phyloP scores from a whole-genome alignment of 441 rosid species.

The Biscutella auriculata region DNA sequence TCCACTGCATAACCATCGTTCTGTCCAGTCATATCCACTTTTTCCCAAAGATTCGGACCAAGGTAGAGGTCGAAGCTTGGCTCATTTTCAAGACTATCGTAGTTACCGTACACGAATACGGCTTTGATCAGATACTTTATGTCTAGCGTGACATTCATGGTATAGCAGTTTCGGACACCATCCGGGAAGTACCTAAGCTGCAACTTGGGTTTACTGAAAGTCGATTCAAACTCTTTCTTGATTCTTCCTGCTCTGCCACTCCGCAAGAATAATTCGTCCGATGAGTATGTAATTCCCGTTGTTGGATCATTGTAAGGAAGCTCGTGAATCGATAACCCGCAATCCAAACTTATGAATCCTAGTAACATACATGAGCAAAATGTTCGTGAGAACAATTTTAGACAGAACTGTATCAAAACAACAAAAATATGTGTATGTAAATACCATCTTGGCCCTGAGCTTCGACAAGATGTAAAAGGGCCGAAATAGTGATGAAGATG shows the following conservation, averaged over 20 bases:
- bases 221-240: conserved; percentile 1
- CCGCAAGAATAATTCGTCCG: conserved; percentile 19
- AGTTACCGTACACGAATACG: conserved; percentile 32
- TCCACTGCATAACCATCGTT: conserved; percentile 10
- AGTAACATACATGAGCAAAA: neutral
- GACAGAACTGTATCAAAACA: neutral
- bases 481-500: neutral
- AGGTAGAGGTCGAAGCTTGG: conserved; percentile 34
- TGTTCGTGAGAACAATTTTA: no score
- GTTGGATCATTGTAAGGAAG: conserved; percentile 10
- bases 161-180: conserved; percentile 39
- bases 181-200: conserved; percentile 34
- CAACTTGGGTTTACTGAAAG: neutral
- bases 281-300: conserved; percentile 16
- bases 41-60: conserved; percentile 30
- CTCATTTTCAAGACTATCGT: conserved; percentile 16
- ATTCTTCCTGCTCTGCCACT: conserved; percentile 17
- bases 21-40: conserved; percentile 10
- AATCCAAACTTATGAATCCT: conserved; percentile 48
- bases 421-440: neutral
- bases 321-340: conserved; percentile 20
- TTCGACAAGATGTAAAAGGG: neutral
- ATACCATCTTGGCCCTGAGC: conserved; percentile 17
- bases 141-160: conserved; percentile 20
- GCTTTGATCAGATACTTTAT: conserved; percentile 25